A percentile compares a stretch with the other conserved stretches of the same genome.
These are phyloP conservation scores for Phascolomyces articulosus DNA, from an alignment of 371 early-diverging fungal species.

Conservation along the genomic window DNA sequence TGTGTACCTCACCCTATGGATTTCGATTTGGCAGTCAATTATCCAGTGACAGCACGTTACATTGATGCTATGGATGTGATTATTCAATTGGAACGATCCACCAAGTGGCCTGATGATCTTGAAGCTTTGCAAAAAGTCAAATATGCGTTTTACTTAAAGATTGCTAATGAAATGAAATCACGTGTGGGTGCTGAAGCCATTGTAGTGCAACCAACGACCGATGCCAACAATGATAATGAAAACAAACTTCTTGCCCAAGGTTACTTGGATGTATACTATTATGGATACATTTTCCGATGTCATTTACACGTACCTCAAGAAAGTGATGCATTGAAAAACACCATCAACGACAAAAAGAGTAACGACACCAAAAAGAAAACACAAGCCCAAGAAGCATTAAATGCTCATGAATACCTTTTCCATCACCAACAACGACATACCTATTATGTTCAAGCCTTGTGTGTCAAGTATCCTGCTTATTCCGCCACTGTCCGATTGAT, in stretches of 20 bases:
- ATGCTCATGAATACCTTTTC: conserved; percentile 53
- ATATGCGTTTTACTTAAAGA: conserved; percentile 78
- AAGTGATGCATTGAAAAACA: conserved; percentile 57
- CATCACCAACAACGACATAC: conserved; percentile 66
- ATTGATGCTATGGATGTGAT: conserved; percentile 78
- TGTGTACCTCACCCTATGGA: conserved; percentile 80
- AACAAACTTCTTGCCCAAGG: conserved; percentile 55
- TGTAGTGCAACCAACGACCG: conserved; percentile 23
- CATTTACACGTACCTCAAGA: conserved; percentile 77
- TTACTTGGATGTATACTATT: conserved; percentile 69
- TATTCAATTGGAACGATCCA: conserved; percentile 83
- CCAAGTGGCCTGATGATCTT: conserved; percentile 91
- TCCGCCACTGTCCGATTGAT: conserved; percentile 77
- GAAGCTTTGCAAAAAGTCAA: conserved; percentile 90
- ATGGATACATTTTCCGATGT: conserved; percentile 78
- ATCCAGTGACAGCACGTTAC: conserved; percentile 61
- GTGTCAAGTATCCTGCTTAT: conserved; percentile 67
- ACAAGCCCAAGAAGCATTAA: conserved; percentile 44
- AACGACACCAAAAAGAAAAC: conserved; percentile 36
- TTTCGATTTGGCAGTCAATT: conserved; percentile 37
- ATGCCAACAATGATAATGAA: conserved; percentile 41
- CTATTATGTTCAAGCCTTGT: conserved; percentile 69
- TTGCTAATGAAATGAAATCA: conserved; percentile 58
- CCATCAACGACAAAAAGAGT: conserved; percentile 52
- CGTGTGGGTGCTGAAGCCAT: conserved; percentile 51